Conservation (phyloP, 768 basidiomycete species). For the Mycena floridula region DNA sequence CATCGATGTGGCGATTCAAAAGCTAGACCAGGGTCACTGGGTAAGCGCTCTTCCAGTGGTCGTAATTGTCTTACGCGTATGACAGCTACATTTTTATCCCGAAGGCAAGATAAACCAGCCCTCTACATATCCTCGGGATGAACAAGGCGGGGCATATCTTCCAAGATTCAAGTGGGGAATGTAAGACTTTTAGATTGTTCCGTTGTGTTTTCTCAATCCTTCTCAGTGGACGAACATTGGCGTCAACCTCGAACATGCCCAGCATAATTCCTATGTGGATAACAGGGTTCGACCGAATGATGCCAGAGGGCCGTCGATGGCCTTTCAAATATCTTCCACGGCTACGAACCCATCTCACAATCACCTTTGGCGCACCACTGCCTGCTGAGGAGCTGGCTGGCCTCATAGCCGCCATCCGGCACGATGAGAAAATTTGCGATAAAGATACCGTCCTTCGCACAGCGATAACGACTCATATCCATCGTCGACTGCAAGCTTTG, state of each 20-base stretch:
- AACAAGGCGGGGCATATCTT: conserved; percentile 41
- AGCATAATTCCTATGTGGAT: conserved; percentile 92
- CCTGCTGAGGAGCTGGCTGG: conserved; percentile 28
- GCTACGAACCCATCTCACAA: conserved; percentile 52
- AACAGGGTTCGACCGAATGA: conserved; percentile 85
- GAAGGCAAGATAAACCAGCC: conserved; percentile 88
- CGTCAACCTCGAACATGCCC: conserved; percentile 52
- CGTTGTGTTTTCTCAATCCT: neutral
- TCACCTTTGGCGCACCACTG: conserved; percentile 80
- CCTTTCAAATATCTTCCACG: conserved; percentile 72
- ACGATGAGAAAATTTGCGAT: too few relatives aligned
- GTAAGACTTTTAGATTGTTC: conserved; percentile 42
- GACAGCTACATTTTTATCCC: conserved; percentile 82
- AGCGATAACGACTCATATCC: conserved; percentile 48
- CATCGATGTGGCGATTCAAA: conserved; percentile 75
- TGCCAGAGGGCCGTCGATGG: conserved; percentile 79
- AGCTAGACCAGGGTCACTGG: conserved; percentile 81
- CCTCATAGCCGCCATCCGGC: conserved; percentile 1
- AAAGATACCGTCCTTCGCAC: conserved; percentile 36
- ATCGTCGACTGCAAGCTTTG: conserved; percentile 44
- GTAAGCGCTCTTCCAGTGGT: conserved; percentile 36
- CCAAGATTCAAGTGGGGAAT: conserved; percentile 93
- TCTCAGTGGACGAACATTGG: conserved; percentile 75
- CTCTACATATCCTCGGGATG: conserved; percentile 34
- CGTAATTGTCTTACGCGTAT: neutral